Conservation (phyloP, 164 flowering plant species). For the Akebia trifoliata region DNA sequence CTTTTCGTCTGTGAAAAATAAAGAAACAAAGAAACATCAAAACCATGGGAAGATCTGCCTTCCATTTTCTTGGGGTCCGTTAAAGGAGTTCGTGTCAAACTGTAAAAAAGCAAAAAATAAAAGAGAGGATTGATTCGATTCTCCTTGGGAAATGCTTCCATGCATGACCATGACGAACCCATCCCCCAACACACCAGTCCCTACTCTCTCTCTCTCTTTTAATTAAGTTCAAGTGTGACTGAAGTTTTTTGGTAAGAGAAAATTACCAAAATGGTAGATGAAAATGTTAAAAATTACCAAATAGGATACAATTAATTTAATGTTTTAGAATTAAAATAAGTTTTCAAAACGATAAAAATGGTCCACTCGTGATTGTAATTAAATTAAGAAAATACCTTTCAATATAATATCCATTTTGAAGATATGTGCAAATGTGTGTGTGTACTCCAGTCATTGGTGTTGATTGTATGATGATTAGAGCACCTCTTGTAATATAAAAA, state of each 20-base stretch:
- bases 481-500: too few species aligned
- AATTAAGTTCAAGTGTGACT: background rate
- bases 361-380: too few species aligned
- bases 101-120: conserved; percentile 47
- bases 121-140: conserved; percentile 51
- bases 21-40: background rate
- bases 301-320: too few species aligned
- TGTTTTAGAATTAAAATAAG: too few species aligned
- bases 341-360: too few species aligned
- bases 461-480: too few species aligned
- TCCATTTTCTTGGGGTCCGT: conserved; percentile 47
- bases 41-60: conserved; percentile 23
- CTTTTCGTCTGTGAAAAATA: conserved; percentile 11
- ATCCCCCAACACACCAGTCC: conserved; percentile 3
- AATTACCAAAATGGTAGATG: too few species aligned
- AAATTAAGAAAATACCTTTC: too few species aligned
- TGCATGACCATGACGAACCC: conserved; percentile 55
- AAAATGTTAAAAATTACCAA: too few species aligned
- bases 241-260: background rate
- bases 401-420: too few species aligned
- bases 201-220: conserved; percentile 2
- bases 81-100: conserved; percentile 37
- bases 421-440: too few species aligned
- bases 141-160: conserved; percentile 70
- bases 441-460: too few species aligned